Conservation (phyloP, 1,284 basidiomycete genomes). For the Microbotryum violaceum region DNA sequence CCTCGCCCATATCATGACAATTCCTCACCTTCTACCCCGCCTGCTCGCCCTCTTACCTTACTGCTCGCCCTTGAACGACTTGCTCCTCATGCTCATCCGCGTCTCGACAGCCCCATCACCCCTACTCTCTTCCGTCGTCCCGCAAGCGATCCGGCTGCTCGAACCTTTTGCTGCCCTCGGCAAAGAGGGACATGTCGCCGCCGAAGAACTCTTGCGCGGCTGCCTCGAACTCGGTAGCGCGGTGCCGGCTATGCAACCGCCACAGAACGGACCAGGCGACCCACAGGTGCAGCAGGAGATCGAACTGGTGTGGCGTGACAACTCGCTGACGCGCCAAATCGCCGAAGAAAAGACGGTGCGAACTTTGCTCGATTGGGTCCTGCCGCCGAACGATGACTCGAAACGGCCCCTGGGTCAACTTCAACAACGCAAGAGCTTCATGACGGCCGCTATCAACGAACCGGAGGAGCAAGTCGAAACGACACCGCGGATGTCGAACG, state of each 20-base stretch:
- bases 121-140: conserved; percentile 37
- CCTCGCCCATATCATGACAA: conserved; percentile 79
- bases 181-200: conserved; percentile 73
- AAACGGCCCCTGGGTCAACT: conserved; percentile 22
- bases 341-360: conserved; percentile 65
- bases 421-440: conserved; percentile 18
- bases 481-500: background rate
- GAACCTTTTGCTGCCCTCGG: conserved; percentile 68
- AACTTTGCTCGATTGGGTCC: conserved; percentile 70
- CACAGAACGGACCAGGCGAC: conserved; percentile 1
- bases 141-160: conserved; percentile 75
- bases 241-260: conserved; percentile 19
- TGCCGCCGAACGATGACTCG: conserved; percentile 54
- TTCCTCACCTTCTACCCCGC: conserved; percentile 74
- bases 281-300: conserved; percentile 17
- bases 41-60: conserved; percentile 70
- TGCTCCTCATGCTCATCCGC: conserved; percentile 85
- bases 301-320: conserved; percentile 44
- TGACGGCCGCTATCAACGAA: conserved; percentile 28
- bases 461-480: conserved; percentile 2
- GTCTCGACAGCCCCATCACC: conserved; percentile 73
- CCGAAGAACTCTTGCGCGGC: conserved; percentile 85
- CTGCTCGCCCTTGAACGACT: conserved; percentile 72
- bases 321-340: conserved; percentile 83
- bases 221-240: conserved; percentile 90